Evolutionary conservation across 371 early-diverging fungal species (phyloP), one percentile per base, ranked within the genome.

Genomic region (Batrachochytrium dendrobatidis): DNA sequence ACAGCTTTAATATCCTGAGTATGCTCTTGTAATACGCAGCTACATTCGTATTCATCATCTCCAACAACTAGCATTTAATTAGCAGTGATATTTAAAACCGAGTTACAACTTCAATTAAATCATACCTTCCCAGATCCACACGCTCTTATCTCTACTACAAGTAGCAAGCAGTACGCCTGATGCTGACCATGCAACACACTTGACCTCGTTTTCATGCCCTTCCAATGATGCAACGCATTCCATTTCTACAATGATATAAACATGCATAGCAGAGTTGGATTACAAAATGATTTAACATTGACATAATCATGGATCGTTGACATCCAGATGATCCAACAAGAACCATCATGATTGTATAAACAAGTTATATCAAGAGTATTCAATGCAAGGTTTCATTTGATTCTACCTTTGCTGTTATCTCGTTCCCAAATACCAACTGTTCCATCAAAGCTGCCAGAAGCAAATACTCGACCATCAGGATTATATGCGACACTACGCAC

Each of bases 181-280:
- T 30, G 82, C 67, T 8, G 89, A 86, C 92, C 93, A 98, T 2
- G 90, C 77, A 24, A 95, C 91, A 22, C 85, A 79, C 70, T 98
- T 98, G 35, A 90, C 92, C 73, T 98, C 98, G 73, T 94, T 95
- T 75, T 98, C 98, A 73, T 98, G 98, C 7, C 98, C 98, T 73
- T 98, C 98, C 54, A 98, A 70, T 7, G 94, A 92, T 1, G 94
- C 94, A 0, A 90, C 82, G 69, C 90, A 93, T 65, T 94, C 95
- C 76, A 84, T 91, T 17, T 86, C 88, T 72, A 67, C 39, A 12
- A n/a, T n/a, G n/a, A n/a, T n/a, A n/a, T n/a, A 55, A 45, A 22
- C 7, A 44, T 34, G n/a, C 33, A 29, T 33, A 20, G 49, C 28
- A n/a, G 10, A 15, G n/a, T n/a, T n/a, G n/a, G n/a, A n/a, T 28